Percentiles rank a stretch among this genome's conserved stretches.
Evolutionary conservation across 2,329 filamentous ascomycete species (phyloP).

Genomic region (Aspergillus spinulosporus): DNA sequence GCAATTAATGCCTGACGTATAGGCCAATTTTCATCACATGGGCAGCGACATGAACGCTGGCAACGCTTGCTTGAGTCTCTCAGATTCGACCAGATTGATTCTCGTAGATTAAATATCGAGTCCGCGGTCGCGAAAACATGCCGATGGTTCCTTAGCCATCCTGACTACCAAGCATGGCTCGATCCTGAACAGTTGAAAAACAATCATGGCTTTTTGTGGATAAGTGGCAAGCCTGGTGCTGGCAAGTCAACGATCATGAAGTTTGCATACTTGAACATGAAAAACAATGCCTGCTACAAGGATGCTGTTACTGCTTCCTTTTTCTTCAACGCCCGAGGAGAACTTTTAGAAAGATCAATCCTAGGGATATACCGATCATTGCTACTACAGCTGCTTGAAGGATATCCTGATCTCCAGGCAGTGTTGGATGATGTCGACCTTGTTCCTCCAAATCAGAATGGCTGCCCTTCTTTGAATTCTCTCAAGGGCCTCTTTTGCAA

Average conservation of each 20-base stretch:
- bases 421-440: constrained; percentile 19
- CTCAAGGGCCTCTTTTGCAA: constrained; percentile 24
- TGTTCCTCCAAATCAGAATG: not conserved
- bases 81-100: constrained; percentile 44
- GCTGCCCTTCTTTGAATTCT: constrained; percentile 14
- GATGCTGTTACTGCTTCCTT: constrained; percentile 31
- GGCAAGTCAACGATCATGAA: constrained; percentile 42
- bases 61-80: not conserved
- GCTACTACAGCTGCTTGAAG: constrained; percentile 28
- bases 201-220: constrained; percentile 41
- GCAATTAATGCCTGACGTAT: not conserved
- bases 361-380: constrained; percentile 33
- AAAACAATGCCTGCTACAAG: constrained; percentile 34
- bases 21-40: not conserved
- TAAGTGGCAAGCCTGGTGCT: constrained; percentile 42
- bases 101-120: constrained; percentile 40
- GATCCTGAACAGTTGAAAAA: constrained; percentile 22
- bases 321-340: constrained; percentile 33
- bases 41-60: not conserved
- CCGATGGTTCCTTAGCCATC: constrained; percentile 42
- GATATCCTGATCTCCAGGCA: constrained; percentile 21
- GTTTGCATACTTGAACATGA: constrained; percentile 36
- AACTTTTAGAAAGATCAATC: constrained; percentile 24
- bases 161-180: constrained; percentile 43
- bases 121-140: constrained; percentile 43